A percentile compares a stretch with the other conserved stretches of the same genome.
Conservation (phyloP, 179 eudicot species). For the Amaranthus tricolor region DNA sequence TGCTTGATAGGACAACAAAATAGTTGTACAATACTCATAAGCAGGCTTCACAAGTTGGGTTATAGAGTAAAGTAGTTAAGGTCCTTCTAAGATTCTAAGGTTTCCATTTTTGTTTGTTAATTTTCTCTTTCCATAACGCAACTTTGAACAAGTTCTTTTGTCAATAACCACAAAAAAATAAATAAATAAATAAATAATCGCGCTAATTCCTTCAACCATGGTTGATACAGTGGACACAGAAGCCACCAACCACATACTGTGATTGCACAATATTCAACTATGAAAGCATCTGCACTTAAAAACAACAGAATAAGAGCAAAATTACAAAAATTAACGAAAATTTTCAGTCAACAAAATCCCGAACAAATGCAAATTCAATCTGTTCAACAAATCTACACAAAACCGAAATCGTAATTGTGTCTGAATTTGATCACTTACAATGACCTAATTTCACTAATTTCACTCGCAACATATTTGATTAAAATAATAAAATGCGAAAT, state of each 20-base stretch:
- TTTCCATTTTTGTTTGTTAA: no score
- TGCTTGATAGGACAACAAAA: no score
- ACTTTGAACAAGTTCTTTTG: no score
- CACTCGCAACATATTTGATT: conserved; percentile 7
- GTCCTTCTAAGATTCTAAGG: no score
- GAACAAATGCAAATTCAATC: background rate
- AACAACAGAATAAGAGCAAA: background rate
- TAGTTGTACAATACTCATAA: no score
- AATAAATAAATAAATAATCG: no score
- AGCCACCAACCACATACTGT: background rate
- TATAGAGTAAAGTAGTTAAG: no score
- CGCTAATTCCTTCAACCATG: no score
- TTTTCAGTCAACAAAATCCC: conserved; percentile 1
- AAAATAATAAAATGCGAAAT: background rate
- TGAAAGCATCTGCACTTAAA: background rate
- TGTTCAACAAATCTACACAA: background rate
- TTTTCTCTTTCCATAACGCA: no score
- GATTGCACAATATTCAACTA: background rate
- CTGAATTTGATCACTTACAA: background rate
- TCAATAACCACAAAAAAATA: no score
- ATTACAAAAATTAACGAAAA: background rate
- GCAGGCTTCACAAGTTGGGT: no score
- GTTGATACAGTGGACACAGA: background rate
- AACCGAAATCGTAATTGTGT: background rate
- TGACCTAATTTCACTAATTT: conserved; percentile 15